Base-by-base conservation (phyloP, 495 filamentous ascomycete genomes). In the Penicillium fimorum region DNA sequence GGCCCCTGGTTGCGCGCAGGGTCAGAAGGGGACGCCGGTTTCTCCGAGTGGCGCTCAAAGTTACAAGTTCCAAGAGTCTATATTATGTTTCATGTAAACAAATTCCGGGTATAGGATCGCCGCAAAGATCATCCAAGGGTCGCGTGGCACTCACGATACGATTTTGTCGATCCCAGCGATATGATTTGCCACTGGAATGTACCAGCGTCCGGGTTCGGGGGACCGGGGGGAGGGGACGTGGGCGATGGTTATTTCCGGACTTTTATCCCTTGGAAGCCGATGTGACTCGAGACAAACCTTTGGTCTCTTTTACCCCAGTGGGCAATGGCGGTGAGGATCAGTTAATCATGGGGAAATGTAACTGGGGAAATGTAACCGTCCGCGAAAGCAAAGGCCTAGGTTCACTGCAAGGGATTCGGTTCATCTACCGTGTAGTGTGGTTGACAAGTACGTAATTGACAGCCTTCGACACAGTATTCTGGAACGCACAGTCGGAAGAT, bases 101-200 rank as follows among this genome's bases (percentile, higher is more conserved):
- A 20, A 30, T 37, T 24, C 30, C 10, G 35, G 20, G 3, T 37
- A 17, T 12, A 7, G 18, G 20, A 43, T 43, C 20, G 41, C 25
- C 29, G 45, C 45, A 50, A 32, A 24, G 52, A 59, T 59, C 55
- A 42, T 3, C 60, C 10, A 22, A 43, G 50, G 13, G 35, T 60
- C 64, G 64, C 64, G 61, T 67, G 64, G 64, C 57, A 48, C 53
- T 50, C 47, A 6, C 44, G 44, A 52, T 58, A 25, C 56, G 57
- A 60, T 64, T 46, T 54, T 54, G 55, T 53, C 61, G 58, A 64
- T 64, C 61, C 40, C 41, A 45, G 51, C 47, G 25, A 35, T 13
- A 18, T 38, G 38, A 44, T 47, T 52, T 56, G 30, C 61, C 61
- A 61, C 61, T 43, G 53, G 52, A 47, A 55, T 58, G 48, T 17